These are phyloP conservation scores for Colletotrichum sp. DNA, from an alignment of 2,329 filamentous ascomycete genomes.

Conservation along the genomic window DNA sequence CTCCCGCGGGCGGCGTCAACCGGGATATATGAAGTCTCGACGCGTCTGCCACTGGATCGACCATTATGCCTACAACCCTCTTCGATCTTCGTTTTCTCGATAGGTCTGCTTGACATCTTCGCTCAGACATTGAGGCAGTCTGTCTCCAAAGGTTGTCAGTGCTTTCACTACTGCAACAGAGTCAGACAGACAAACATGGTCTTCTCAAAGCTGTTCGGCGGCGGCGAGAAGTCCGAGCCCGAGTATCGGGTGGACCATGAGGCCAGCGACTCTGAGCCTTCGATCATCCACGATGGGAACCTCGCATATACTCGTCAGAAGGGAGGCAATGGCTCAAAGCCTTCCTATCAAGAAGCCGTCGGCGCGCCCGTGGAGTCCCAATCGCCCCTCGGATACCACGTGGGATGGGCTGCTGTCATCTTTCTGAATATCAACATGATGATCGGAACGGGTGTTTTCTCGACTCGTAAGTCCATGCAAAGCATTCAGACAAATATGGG, in stretches of 20 bases:
- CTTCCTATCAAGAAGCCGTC: constrained; percentile 64
- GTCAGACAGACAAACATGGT: background rate
- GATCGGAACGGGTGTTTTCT: constrained; percentile 69
- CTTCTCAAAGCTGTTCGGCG: constrained; percentile 7
- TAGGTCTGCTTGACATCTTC: background rate
- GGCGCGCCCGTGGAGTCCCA: constrained; percentile 65
- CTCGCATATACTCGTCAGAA: constrained; percentile 45
- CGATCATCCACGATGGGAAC: constrained; percentile 40
- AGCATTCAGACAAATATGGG: background rate
- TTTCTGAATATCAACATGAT: constrained; percentile 68
- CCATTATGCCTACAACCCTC: background rate
- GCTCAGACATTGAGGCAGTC: background rate
- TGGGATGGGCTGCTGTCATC: constrained; percentile 59
- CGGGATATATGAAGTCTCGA: background rate
- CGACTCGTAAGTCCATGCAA: constrained; percentile 56
- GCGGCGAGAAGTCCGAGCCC: background rate
- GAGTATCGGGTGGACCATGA: background rate
- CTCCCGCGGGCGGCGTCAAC: too few species aligned
- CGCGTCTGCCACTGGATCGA: background rate
- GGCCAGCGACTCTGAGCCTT: constrained; percentile 28
- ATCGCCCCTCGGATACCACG: constrained; percentile 65
- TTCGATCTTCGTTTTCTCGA: background rate
- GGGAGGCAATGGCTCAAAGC: constrained; percentile 53
- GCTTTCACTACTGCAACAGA: background rate
- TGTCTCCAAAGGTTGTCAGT: background rate